Evolutionary conservation across 345 rosid genomes (phyloP).

Genomic region (Brassica juncea): DNA sequence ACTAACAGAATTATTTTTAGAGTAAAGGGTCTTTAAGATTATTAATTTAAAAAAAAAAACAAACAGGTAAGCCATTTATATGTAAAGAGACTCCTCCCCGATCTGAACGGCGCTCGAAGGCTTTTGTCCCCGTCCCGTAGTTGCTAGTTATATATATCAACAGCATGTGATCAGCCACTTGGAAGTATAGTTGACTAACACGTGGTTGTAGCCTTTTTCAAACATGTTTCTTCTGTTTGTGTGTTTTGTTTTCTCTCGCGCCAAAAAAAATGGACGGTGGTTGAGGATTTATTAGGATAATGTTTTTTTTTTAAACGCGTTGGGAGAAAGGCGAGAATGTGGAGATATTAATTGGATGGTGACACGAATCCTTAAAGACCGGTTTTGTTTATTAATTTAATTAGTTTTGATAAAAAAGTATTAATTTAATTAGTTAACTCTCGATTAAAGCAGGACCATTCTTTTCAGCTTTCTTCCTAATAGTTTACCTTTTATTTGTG

Average conservation of each 20-base stretch:
- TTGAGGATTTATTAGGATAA: conserved; percentile 10
- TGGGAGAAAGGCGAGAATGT: conserved; percentile 27
- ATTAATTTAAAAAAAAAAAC: neutral
- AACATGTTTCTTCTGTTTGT: conserved; percentile 38
- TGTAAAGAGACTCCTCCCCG: conserved; percentile 6
- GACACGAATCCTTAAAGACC: conserved; percentile 40
- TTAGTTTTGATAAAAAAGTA: too few relatives aligned
- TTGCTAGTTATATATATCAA: neutral
- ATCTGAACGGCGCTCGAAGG: conserved; percentile 38
- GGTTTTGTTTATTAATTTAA: conserved; percentile 18
- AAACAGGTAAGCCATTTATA: conserved; percentile 34
- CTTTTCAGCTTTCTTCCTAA: conserved; percentile 35
- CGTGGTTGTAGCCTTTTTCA: conserved; percentile 7
- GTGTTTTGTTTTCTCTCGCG: conserved; percentile 28
- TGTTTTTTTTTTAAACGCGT: neutral
- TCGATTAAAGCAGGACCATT: conserved; percentile 36
- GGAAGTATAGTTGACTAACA: conserved; percentile 12
- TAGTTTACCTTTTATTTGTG: neutral
- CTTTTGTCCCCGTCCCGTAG: conserved; percentile 4
- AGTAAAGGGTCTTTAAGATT: neutral
- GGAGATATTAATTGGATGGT: conserved; percentile 43
- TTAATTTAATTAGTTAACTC: neutral
- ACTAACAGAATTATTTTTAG: neutral
- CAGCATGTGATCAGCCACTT: conserved; percentile 25
- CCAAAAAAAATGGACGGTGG: conserved; percentile 39